Conservation (phyloP, 225 moss, liverwort and hornwort genomes). For the Anthoceros angustus region DNA sequence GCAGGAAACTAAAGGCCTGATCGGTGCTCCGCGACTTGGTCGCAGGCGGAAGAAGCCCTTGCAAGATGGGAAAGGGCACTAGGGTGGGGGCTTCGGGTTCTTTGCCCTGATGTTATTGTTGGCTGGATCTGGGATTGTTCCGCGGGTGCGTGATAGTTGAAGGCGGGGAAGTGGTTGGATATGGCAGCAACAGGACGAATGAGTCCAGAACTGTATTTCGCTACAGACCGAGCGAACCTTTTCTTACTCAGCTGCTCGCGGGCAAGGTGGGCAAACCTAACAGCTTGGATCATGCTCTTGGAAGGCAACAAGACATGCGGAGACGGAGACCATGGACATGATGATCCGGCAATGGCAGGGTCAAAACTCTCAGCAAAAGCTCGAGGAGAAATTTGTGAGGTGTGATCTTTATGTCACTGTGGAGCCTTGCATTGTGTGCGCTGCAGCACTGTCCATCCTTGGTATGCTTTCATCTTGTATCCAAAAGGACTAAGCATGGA, state of each 20-base stretch:
- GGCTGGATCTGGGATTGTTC: conserved; percentile 1
- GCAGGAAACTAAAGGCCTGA: too few relatives aligned
- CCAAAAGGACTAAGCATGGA: background rate
- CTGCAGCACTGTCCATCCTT: conserved; percentile 72
- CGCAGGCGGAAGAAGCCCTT: conserved; percentile 66
- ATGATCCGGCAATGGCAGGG: conserved; percentile 34
- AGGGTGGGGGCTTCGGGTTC: conserved; percentile 31
- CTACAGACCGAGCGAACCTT: too few relatives aligned
- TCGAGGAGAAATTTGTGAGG: conserved; percentile 30
- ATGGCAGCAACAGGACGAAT: conserved; percentile 83
- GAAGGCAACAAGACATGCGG: conserved; percentile 86
- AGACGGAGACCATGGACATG: conserved; percentile 94
- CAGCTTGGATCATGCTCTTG: background rate
- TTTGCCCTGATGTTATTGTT: too few relatives aligned
- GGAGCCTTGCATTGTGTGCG: conserved; percentile 99
- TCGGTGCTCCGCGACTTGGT: too few relatives aligned
- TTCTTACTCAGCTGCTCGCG: too few relatives aligned
- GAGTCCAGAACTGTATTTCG: conserved; percentile 65
- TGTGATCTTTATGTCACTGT: conserved; percentile 89
- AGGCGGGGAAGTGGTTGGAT: conserved; percentile 54
- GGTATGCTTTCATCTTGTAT: conserved; percentile 18
- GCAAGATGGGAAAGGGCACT: conserved; percentile 78
- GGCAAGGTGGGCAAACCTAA: background rate
- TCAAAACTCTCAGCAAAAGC: conserved; percentile 8
- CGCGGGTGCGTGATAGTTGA: conserved; percentile 75